phyloP scores from a whole-genome alignment of 148 eudicot species.

The Dysphania ambrosioides region DNA sequence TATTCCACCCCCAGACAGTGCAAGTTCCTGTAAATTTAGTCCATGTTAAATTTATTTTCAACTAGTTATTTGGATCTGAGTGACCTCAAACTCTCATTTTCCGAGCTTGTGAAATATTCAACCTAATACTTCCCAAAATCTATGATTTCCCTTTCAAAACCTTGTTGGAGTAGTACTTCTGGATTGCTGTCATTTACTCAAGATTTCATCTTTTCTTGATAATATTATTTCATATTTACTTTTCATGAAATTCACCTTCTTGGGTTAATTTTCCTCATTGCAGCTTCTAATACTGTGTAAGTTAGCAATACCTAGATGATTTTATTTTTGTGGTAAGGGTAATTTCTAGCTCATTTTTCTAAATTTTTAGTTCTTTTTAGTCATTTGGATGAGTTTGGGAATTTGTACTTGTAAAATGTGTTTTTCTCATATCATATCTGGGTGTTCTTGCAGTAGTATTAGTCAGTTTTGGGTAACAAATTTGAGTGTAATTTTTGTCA shows the following conservation, averaged over 20 bases:
- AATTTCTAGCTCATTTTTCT: too few species aligned
- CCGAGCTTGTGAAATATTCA: slow-evolving; percentile 1
- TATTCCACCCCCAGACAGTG: slow-evolving; percentile 5
- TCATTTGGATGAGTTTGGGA: background rate
- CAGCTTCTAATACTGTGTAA: too few species aligned
- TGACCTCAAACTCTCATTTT: background rate
- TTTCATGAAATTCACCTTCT: too few species aligned
- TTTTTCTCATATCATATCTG: too few species aligned
- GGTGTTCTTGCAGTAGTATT: background rate
- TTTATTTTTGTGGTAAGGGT: slow-evolving; percentile 5
- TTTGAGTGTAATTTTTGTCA: background rate
- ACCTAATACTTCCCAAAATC: slow-evolving; percentile 7
- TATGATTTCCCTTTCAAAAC: slow-evolving; percentile 16
- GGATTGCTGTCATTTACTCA: slow-evolving; percentile 32
- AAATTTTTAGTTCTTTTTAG: too few species aligned
- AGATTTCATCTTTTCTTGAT: slow-evolving; percentile 14
- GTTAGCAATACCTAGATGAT: slow-evolving; percentile 8
- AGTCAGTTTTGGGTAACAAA: background rate
- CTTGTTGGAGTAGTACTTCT: slow-evolving; percentile 19
- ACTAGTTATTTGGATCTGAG: slow-evolving; percentile 20
- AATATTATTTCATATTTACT: too few species aligned
- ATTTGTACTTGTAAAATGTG: slow-evolving; percentile 7
- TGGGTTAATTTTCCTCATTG: slow-evolving; percentile 19
- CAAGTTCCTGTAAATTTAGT: slow-evolving; percentile 14
- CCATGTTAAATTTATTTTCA: background rate